A percentile compares a stretch with the other conserved stretches of the same genome.
phyloP scores from a whole-genome alignment of 345 rosid genomes.

The Melaleuca quinquenervia region DNA sequence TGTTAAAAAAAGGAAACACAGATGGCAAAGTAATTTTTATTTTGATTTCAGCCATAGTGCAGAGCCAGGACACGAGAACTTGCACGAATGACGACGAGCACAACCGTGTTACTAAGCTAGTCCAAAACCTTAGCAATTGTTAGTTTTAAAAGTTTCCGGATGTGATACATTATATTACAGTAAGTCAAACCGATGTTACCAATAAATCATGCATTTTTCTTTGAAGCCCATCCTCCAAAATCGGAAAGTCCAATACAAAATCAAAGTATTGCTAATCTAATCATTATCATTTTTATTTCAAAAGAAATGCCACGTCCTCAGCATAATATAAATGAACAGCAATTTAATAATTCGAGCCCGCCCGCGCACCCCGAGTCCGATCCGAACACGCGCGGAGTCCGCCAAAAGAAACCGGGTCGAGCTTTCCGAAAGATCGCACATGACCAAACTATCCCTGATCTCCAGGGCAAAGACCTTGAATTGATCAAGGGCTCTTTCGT shows the following conservation, averaged over 20 bases:
- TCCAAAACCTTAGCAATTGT: no score
- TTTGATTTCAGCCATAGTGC: neutral
- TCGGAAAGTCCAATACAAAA: neutral
- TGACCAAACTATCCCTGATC: neutral
- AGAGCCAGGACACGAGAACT: neutral
- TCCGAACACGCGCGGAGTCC: no score
- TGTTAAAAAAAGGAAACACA: accelerated
- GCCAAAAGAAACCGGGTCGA: no score
- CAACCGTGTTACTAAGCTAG: neutral
- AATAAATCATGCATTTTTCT: neutral
- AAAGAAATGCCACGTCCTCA: neutral
- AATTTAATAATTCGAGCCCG: no score
- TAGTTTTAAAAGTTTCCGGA: neutral
- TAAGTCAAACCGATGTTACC: no score
- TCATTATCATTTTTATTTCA: neutral
- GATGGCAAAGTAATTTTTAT: accelerated
- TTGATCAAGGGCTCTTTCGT: neutral
- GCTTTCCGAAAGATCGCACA: neutral
- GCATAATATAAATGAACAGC: neutral
- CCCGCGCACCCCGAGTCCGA: no score
- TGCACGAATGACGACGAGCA: neutral
- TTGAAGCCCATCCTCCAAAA: neutral
- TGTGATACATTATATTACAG: no score
- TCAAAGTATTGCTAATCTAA: neutral
- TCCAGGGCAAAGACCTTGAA: neutral